Conservation (phyloP, 2,329 filamentous ascomycete species). For the Fusarium heterosporum region DNA sequence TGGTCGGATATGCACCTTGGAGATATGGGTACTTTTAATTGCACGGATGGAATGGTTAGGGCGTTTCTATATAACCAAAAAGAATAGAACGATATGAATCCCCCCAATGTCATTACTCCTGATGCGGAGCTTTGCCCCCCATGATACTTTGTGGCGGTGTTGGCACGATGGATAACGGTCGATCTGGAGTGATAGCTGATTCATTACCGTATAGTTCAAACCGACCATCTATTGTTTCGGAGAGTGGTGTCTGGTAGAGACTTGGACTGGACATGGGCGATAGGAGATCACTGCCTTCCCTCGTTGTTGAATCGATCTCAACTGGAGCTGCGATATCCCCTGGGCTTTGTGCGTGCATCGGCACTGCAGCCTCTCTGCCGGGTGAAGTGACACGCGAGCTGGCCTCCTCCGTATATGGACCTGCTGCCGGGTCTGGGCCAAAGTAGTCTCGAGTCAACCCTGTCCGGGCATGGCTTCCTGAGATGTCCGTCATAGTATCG, state of each 20-base stretch:
- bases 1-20: conserved; percentile 30
- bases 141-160: conserved; percentile 42
- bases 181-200: conserved; percentile 13
- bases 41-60: conserved; percentile 46
- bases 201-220: conserved; percentile 61
- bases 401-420: conserved; percentile 59
- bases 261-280: conserved; percentile 40
- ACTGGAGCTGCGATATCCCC: conserved; percentile 64
- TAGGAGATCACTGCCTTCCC: conserved; percentile 28
- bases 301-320: conserved; percentile 61
- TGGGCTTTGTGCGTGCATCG: conserved; percentile 59
- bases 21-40: conserved; percentile 42
- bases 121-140: conserved; percentile 15
- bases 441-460: conserved; percentile 58
- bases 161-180: conserved; percentile 42
- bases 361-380: conserved; percentile 55
- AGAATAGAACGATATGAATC: conserved; percentile 21
- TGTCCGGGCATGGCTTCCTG: conserved; percentile 45
- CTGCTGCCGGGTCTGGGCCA: conserved; percentile 57
- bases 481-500: conserved; percentile 52
- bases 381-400: conserved; percentile 49
- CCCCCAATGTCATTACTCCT: conserved; percentile 19
- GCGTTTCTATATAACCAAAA: conserved; percentile 47
- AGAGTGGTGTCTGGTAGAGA: conserved; percentile 38
- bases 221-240: conserved; percentile 49